A percentile compares a stretch with the other conserved stretches of the same genome.
Conservation (phyloP, 306 rosid genomes). For the Ceratonia siliqua region DNA sequence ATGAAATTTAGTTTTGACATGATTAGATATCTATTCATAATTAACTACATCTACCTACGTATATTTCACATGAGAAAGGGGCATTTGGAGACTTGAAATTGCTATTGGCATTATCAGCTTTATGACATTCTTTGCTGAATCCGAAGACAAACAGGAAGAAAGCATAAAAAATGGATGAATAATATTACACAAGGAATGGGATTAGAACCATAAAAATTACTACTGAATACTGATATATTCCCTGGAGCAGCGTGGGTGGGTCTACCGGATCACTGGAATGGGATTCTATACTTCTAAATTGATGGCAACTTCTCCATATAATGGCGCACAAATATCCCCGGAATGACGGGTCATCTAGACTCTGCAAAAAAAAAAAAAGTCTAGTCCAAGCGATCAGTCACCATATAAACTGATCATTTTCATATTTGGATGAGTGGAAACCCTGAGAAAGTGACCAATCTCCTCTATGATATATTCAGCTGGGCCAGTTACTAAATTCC, state of each 20-base stretch:
- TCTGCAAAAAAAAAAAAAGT: conserved; percentile 32
- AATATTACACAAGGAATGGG: conserved; percentile 40
- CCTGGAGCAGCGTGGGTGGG: conserved; percentile 30
- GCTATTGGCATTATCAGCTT: background rate
- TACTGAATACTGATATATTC: conserved; percentile 47
- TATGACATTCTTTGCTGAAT: conserved; percentile 12
- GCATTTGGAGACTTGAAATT: background rate
- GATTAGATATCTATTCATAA: no score
- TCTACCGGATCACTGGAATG: conserved; percentile 21
- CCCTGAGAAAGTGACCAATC: conserved; percentile 29
- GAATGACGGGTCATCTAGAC: conserved; percentile 7
- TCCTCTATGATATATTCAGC: conserved; percentile 27
- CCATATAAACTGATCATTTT: conserved; percentile 4
- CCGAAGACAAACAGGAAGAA: background rate
- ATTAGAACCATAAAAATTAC: conserved; percentile 2
- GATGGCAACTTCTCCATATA: conserved; percentile 15
- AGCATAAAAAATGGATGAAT: conserved; percentile 58
- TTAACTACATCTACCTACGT: no score
- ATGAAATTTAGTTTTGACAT: no score
- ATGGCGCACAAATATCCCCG: background rate
- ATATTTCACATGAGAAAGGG: no score
- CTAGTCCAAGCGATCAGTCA: conserved; percentile 22
- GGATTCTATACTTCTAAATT: conserved; percentile 25
- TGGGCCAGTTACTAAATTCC: conserved; percentile 25
- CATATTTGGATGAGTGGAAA: conserved; percentile 23